These are phyloP conservation scores for Pouteria campechiana DNA, from an alignment of 179 eudicot genomes.

Conservation along the genomic window DNA sequence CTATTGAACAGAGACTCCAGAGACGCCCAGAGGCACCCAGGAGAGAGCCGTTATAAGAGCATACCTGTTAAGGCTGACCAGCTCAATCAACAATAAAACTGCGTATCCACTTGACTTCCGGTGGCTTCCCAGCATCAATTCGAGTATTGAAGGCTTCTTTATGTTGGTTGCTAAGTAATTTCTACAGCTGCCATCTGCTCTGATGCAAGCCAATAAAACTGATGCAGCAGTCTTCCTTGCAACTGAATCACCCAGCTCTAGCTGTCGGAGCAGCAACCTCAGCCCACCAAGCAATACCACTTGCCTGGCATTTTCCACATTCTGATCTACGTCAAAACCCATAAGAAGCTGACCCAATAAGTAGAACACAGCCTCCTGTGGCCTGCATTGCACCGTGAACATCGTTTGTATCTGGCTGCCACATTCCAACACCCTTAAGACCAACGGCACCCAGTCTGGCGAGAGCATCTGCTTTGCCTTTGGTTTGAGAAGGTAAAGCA, in stretches of 20 bases:
- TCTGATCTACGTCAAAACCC: constrained; percentile 31
- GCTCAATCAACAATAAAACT: constrained; percentile 23
- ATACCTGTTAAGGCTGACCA: constrained; percentile 34
- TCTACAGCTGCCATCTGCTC: constrained; percentile 35
- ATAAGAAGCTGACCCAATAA: constrained; percentile 30
- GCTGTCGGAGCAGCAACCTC: constrained; percentile 21
- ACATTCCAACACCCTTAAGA: constrained; percentile 34
- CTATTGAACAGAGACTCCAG: too few species aligned
- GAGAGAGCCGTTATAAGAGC: too few species aligned
- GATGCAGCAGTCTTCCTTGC: constrained; percentile 26
- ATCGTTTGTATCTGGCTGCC: constrained; percentile 30
- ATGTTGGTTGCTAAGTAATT: constrained; percentile 29
- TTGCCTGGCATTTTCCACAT: constrained; percentile 30
- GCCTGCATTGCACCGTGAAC: constrained; percentile 23
- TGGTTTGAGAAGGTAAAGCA: constrained; percentile 34
- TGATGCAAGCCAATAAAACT: constrained; percentile 20
- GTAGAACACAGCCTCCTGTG: constrained; percentile 38
- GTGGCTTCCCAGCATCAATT: constrained; percentile 12
- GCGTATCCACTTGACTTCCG: constrained; percentile 8
- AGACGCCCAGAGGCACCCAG: too few species aligned
- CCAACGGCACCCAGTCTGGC: constrained; percentile 37
- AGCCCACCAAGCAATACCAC: constrained; percentile 33
- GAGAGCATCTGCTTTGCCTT: constrained; percentile 39
- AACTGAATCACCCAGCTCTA: constrained; percentile 18
- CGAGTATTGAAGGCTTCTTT: constrained; percentile 15